Base-by-base conservation (phyloP, 2,329 filamentous ascomycete species). In the Claviceps maximensis region DNA sequence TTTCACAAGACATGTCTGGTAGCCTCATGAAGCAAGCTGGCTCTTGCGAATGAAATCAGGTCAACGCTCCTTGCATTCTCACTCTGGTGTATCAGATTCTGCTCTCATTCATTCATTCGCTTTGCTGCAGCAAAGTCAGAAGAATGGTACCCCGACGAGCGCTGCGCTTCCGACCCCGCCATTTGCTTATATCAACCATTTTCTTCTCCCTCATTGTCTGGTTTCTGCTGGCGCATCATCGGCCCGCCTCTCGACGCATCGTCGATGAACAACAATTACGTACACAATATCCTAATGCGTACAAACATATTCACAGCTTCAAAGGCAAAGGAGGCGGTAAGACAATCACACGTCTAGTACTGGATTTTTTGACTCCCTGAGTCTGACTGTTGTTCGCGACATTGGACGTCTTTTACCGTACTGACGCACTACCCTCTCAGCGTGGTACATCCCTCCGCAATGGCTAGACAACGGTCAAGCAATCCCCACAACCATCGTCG, bases 391-490 rank as follows among this genome's bases (percentile, higher is more conserved):
- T n/a, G n/a, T n/a, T n/a, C n/a, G 17, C 27, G 25, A 31, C 27
- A 21, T 19, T 47, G 27, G 10, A 27, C n/a, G 27, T 4, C 15
- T 25, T 33, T 31, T 19, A 4, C n/a, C n/a, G n/a, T n/a, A 29
- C 44, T 46, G 29, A 46, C 44, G 25, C 9, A 46, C 29, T 2
- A 17, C 15, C 13, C 44, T 17, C 17, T 12, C 45, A 53, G 51
- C 51, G 15, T 53, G 51, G 51, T 45, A 23, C 38, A 49, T 53
- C 12, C 51, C 46, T n/a, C 36, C 46, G 25, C 23, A 53, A 44
- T 49, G 51, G 50, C 42, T 52, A 36, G 25, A 44, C 15, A 44
- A 47, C 23, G 42, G 42, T 3, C 45, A 31, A 45, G 12, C 17
- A 2, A 5, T 23, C 13, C 46, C 51, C 4, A 23, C 23, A 19